Percentiles rank a stretch among this genome's conserved stretches.
These are phyloP conservation scores for Cynara cardunculus DNA, from an alignment of 129 eudicot species.

Conservation along the genomic window DNA sequence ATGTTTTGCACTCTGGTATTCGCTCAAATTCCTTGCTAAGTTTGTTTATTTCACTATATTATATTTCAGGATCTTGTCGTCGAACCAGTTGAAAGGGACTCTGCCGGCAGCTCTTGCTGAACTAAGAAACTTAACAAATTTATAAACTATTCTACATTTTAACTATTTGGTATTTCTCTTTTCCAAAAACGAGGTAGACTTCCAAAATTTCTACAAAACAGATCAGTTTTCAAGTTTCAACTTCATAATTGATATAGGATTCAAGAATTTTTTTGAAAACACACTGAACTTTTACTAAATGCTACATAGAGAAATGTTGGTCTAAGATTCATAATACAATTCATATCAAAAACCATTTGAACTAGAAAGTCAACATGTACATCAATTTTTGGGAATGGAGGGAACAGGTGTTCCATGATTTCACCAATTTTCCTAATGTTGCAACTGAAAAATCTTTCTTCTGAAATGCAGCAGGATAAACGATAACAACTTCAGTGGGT, in stretches of 20 bases:
- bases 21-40: neutral
- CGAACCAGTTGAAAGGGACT: constrained; percentile 55
- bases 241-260: neutral
- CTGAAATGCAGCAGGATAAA: constrained; percentile 59
- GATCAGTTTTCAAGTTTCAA: neutral
- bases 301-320: neutral
- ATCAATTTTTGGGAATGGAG: constrained; percentile 14
- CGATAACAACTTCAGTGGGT: constrained; percentile 51
- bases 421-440: neutral
- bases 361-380: neutral
- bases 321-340: neutral
- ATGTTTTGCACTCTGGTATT: neutral
- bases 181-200: neutral
- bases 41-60: neutral
- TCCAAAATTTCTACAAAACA: neutral
- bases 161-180: neutral
- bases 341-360: neutral
- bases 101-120: constrained; percentile 55
- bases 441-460: constrained; percentile 15
- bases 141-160: constrained; percentile 38
- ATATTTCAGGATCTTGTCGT: constrained; percentile 65
- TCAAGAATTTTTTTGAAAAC: neutral
- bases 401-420: neutral
- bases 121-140: constrained; percentile 51
- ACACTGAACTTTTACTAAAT: neutral